A percentile compares a stretch with the other conserved stretches of the same genome.
phyloP scores from a whole-genome alignment of 1,139 yeast species.

The Candida glucosophila region DNA sequence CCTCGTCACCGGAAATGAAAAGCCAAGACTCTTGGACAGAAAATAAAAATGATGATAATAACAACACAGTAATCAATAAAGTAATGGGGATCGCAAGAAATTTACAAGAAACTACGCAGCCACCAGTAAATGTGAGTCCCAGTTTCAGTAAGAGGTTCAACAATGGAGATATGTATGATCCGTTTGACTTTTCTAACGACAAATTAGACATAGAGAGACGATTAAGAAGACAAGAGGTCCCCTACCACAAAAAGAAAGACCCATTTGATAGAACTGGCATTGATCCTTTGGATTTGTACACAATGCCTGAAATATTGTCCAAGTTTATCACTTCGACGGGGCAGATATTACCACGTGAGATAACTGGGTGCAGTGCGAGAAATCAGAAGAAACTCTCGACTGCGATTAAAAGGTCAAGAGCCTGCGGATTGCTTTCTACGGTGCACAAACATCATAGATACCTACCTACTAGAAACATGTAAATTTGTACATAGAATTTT shows the following conservation, averaged over 20 bases:
- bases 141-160: conserved; percentile 32
- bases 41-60: conserved; percentile 7
- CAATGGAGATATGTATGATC: conserved; percentile 49
- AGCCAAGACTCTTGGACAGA: conserved; percentile 21
- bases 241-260: conserved; percentile 15
- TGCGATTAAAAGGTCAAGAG: conserved; percentile 64
- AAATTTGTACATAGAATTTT: conserved; percentile 6
- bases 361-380: conserved; percentile 54
- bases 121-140: conserved; percentile 16
- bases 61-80: conserved; percentile 10
- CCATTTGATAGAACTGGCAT: conserved; percentile 49
- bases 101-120: conserved; percentile 14
- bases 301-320: conserved; percentile 57
- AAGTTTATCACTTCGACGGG: conserved; percentile 55
- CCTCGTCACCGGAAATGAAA: conserved; percentile 28
- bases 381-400: conserved; percentile 59
- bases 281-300: conserved; percentile 57
- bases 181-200: conserved; percentile 64
- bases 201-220: conserved; percentile 34
- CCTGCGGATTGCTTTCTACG: conserved; percentile 56
- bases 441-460: conserved; percentile 47
- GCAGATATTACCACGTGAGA: conserved; percentile 54
- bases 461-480: conserved; percentile 34
- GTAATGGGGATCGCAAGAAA: conserved; percentile 21
- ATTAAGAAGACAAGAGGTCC: conserved; percentile 9